These are phyloP conservation scores for Apophysomyces trapeziformis DNA, from an alignment of 371 early-diverging fungal genomes.

Conservation along the genomic window DNA sequence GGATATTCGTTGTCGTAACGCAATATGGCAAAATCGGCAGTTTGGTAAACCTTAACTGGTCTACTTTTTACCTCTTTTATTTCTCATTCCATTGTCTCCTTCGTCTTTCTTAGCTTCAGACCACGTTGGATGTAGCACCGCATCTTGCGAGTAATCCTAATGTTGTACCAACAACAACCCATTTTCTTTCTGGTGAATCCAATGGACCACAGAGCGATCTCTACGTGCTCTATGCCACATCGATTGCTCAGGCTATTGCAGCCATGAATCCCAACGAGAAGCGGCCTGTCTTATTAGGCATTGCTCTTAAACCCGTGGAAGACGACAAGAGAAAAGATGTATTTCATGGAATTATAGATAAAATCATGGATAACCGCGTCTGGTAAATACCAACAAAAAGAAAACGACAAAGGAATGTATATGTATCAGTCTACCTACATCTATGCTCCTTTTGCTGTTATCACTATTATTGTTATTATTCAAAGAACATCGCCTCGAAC, in stretches of 20 bases:
- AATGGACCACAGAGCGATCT: slow-evolving; percentile 58
- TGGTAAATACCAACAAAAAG: not conserved
- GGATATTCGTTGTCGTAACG: slow-evolving; percentile 66
- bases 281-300: slow-evolving; percentile 64
- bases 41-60: slow-evolving; percentile 42
- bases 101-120: slow-evolving; percentile 42
- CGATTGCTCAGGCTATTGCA: slow-evolving; percentile 64
- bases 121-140: slow-evolving; percentile 48
- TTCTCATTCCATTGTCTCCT: not conserved
- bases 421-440: not conserved
- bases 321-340: slow-evolving; percentile 38
- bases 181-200: slow-evolving; percentile 58
- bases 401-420: not conserved
- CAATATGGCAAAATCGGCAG: slow-evolving; percentile 70
- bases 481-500: slow-evolving; percentile 54
- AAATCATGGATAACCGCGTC: slow-evolving; percentile 41
- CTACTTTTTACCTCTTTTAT: slow-evolving; percentile 3
- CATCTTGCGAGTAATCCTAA: slow-evolving; percentile 49
- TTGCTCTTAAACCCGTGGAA: slow-evolving; percentile 59
- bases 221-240: slow-evolving; percentile 68
- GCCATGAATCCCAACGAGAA: slow-evolving; percentile 65
- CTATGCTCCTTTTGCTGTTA: not conserved
- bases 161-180: slow-evolving; percentile 51
- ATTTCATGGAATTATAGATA: slow-evolving; percentile 44
- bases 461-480: slow-evolving; percentile 9